Evolutionary conservation across 495 filamentous ascomycete genomes (phyloP), one percentile per base, ranked within the genome.

Genomic region (Aspergillus bertholletiae): DNA sequence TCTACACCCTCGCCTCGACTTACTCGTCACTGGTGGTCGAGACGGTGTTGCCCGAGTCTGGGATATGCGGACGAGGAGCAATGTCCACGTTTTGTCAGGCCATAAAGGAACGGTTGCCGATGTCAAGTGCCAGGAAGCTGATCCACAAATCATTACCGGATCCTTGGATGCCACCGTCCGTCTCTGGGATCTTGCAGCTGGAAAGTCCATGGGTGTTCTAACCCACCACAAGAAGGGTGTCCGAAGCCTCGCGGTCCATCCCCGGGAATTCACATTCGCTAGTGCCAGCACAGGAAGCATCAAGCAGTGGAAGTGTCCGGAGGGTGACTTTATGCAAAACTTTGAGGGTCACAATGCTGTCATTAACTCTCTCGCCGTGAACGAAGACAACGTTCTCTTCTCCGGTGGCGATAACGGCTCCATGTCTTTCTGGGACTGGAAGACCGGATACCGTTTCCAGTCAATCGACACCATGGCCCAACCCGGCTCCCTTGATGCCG

Each of bases 171-270:
- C 87, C 17, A 97, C 93, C 1, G 88, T 99, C 24, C 84, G 95
- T 4, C 77, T 99, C 53, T 99, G 93, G 91, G 95, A 99, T 75
- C 75, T 99, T 26, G 93, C 94, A 4, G 94, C 95, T 0, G 92
- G 92, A 43, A 98, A 97, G 74, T 88, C 90, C 3, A 96, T 96
- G 90, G 87, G 88, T 28, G 89, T 96, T 5, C 75, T 99, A 53
- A 99, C 95, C 7, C 95, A 99, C 68, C 95, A 99, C 83, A 99
- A 99, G 69, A 97, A 97, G 75, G 89, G 90, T 50, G 92, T 99
- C 8, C 84, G 95, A 37, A 83, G 81, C n/a, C 78, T 99, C 50
- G 82, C 88, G 17, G 82, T 85, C 2, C 95, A 97, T 69, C 95
- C 95, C 0, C 86, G 80, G 48, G 95, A 99, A 68, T 99, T 96